phyloP scores from a whole-genome alignment of 768 basidiomycete species.

The Collybia sordida region DNA sequence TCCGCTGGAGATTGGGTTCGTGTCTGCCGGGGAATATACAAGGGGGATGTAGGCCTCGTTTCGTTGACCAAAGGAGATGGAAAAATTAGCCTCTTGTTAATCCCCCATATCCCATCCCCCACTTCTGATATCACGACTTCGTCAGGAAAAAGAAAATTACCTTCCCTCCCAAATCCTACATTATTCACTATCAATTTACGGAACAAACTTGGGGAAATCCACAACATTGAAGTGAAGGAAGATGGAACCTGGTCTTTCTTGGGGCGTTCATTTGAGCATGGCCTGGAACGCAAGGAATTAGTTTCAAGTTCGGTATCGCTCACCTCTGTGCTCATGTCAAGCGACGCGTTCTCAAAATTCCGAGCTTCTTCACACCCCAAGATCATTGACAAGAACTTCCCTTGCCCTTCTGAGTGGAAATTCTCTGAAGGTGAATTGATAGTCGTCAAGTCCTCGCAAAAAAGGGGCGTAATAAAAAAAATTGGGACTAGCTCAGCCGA shows the following conservation, averaged over 20 bases:
- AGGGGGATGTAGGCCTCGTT: conserved; percentile 4
- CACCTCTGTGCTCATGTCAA: neutral
- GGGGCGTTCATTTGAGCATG: neutral
- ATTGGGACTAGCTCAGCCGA: neutral
- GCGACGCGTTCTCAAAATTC: neutral
- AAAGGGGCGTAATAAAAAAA: neutral
- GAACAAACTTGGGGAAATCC: neutral
- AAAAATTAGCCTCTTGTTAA: neutral
- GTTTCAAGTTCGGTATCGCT: neutral
- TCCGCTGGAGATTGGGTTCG: conserved; percentile 2
- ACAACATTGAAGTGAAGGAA: neutral
- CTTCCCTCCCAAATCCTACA: neutral
- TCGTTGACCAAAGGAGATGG: neutral
- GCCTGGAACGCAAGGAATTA: neutral
- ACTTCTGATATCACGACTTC: neutral
- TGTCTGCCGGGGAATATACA: neutral
- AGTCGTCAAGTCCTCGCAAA: neutral
- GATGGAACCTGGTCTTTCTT: no score
- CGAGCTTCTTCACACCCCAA: neutral
- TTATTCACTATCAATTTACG: neutral
- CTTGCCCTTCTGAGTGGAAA: conserved; percentile 3
- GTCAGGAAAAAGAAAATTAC: neutral
- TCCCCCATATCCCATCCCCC: neutral
- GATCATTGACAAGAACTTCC: neutral
- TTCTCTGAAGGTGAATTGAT: neutral